Evolutionary conservation across 2,329 filamentous ascomycete genomes (phyloP).

Genomic region (Xylaria sp.): DNA sequence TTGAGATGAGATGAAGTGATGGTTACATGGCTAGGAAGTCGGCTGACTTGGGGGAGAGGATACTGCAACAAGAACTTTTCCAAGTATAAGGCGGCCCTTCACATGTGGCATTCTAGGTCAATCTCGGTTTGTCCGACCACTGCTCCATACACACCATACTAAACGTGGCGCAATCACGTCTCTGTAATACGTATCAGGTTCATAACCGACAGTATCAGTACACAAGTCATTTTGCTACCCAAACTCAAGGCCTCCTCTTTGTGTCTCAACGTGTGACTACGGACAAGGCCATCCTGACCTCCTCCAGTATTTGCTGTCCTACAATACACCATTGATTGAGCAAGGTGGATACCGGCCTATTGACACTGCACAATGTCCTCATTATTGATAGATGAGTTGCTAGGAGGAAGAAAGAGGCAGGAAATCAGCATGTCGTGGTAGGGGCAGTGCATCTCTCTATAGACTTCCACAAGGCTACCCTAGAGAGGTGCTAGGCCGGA

Average conservation of each 20-base stretch:
- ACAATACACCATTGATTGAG: not conserved
- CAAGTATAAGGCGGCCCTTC: not conserved
- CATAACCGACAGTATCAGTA: not conserved
- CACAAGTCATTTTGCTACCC: not conserved
- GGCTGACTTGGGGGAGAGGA: too few species aligned
- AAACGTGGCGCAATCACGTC: slow-evolving; percentile 3
- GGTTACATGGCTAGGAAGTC: not conserved
- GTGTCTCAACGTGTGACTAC: not conserved
- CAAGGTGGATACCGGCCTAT: not conserved
- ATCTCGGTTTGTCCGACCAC: slow-evolving; percentile 15
- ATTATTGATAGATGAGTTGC: not conserved
- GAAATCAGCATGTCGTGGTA: not conserved
- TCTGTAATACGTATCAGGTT: slow-evolving; percentile 12
- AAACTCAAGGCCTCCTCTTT: not conserved
- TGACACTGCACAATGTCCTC: not conserved
- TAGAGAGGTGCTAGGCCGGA: too few species aligned
- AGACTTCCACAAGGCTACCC: not conserved
- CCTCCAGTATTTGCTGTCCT: not conserved
- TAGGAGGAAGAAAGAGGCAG: not conserved
- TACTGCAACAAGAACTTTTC: not conserved
- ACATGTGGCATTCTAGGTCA: not conserved
- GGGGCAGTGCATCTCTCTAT: not conserved
- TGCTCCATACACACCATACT: not conserved
- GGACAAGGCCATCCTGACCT: not conserved
- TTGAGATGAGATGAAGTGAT: not conserved